phyloP scores from a whole-genome alignment of 768 basidiomycete species.

The Termitomyces sp. region DNA sequence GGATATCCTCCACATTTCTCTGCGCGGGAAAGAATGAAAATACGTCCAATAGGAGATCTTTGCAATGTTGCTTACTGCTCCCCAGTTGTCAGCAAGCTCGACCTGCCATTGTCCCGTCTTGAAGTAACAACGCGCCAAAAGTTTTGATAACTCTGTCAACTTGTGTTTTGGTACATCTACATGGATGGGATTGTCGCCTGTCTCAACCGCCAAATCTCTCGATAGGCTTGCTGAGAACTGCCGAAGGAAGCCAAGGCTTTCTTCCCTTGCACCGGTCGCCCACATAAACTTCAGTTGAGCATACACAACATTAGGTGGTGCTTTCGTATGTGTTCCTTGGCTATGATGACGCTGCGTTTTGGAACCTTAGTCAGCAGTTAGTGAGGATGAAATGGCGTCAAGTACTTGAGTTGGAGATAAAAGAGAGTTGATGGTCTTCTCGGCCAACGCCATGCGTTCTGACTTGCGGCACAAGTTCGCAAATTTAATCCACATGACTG shows the following conservation, averaged over 20 bases:
- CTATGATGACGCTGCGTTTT: conserved; percentile 47
- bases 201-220: conserved; percentile 67
- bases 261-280: conserved; percentile 77
- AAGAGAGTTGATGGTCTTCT: conserved; percentile 94
- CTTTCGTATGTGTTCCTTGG: conserved; percentile 55
- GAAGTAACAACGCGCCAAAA: conserved; percentile 96
- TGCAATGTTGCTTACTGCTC: conserved; percentile 50
- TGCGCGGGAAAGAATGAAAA: conserved; percentile 27
- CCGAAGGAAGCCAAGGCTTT: conserved; percentile 79
- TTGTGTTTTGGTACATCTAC: conserved; percentile 55
- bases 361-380: neutral
- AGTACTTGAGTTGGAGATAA: conserved; percentile 69
- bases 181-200: conserved; percentile 47
- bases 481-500: conserved; percentile 98
- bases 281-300: conserved; percentile 95
- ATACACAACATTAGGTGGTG: conserved; percentile 94
- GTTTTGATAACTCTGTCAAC: conserved; percentile 64
- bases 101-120: conserved; percentile 96
- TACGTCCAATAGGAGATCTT: neutral
- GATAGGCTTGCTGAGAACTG: conserved; percentile 78
- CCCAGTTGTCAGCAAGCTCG: conserved; percentile 77
- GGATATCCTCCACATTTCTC: conserved; percentile 78
- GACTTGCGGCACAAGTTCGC: conserved; percentile 96
- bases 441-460: conserved; percentile 90
- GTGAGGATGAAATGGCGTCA: neutral